Conservation (phyloP, 2,329 filamentous ascomycete species). For the Didymella lethalis region DNA sequence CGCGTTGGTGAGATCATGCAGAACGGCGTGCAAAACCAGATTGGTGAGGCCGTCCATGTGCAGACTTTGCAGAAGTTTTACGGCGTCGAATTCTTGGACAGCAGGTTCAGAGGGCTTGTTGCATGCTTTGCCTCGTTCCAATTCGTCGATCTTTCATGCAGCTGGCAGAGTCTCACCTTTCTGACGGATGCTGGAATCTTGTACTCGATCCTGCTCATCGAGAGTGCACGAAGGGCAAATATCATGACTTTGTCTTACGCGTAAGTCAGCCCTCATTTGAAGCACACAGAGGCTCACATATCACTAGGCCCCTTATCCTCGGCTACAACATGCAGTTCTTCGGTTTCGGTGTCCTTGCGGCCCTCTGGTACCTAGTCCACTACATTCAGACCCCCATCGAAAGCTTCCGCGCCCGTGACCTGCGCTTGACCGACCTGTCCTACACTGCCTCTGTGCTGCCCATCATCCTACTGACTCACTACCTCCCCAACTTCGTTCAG, state of each 20-base stretch:
- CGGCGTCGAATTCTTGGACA: slow-evolving; percentile 22
- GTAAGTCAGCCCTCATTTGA: slow-evolving; percentile 1
- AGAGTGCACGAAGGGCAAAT: slow-evolving; percentile 23
- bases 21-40: slow-evolving; percentile 14
- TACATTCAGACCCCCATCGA: slow-evolving; percentile 27
- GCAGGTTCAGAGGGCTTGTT: slow-evolving; percentile 14
- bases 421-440: slow-evolving; percentile 24
- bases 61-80: slow-evolving; percentile 21
- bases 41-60: slow-evolving; percentile 17
- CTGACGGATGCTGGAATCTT: slow-evolving; percentile 22
- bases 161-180: slow-evolving; percentile 26
- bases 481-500: slow-evolving; percentile 15
- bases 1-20: slow-evolving; percentile 15
- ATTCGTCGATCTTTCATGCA: slow-evolving; percentile 20
- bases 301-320: slow-evolving; percentile 19
- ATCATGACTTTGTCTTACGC: slow-evolving; percentile 18
- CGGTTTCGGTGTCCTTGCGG: slow-evolving; percentile 21
- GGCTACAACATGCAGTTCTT: slow-evolving; percentile 26
- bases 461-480: slow-evolving; percentile 19
- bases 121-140: slow-evolving; percentile 26
- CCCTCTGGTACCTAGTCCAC: slow-evolving; percentile 23
- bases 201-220: slow-evolving; percentile 25
- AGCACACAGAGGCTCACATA: not conserved
- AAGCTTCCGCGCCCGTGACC: slow-evolving; percentile 24
- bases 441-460: slow-evolving; percentile 26